Evolutionary conservation across 139 green algal genomes (phyloP), one percentile per base, ranked within the genome.

Genomic region (Chlamydomonas eustigma): DNA sequence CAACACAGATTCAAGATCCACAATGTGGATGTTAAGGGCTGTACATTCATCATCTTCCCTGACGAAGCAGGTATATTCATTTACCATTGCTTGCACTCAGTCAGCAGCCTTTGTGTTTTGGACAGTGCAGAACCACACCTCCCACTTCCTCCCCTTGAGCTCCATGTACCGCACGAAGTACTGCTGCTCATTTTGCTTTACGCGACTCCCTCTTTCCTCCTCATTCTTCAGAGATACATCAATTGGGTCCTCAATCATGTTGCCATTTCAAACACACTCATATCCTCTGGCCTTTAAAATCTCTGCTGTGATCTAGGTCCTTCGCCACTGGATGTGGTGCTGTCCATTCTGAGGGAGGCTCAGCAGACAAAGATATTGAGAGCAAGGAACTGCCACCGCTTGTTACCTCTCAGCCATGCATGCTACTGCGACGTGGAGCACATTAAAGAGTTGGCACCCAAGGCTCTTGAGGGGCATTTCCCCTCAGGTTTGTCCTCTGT

Each of bases 1-100:
- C 76, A 78, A 38, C 22, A 64, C 1, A 64, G 74, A 0, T 90
- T 90, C 80, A 71, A 70, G 36, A 37, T 70, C 33, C 74, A 82
- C 52, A 31, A 82, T 12, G 84, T 77, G n/a, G 76, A 77, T 33
- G 80, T 91, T 35, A 80, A 82, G 24, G 81, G 81, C 73, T 83
- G 76, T 37, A 1, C 83, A 1, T 88, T 79, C 39, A 25, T 87
- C 5, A 44, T 78, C 24, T 87, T 90, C 51, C 85, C 85, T 31
- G 34, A 37, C 1, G 81, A 37, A 18, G 63, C 8, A 28, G 52
- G 18, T 58, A 58, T 22, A 22, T n/a, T n/a, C n/a, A n/a, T n/a
- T n/a, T n/a, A n/a, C n/a, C n/a, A n/a, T n/a, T n/a, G n/a, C n/a
- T n/a, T n/a, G n/a, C n/a, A n/a, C n/a, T n/a, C n/a, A n/a, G n/a